These are phyloP conservation scores for Gossypium trilobum DNA, from an alignment of 441 rosid species.

Conservation along the genomic window DNA sequence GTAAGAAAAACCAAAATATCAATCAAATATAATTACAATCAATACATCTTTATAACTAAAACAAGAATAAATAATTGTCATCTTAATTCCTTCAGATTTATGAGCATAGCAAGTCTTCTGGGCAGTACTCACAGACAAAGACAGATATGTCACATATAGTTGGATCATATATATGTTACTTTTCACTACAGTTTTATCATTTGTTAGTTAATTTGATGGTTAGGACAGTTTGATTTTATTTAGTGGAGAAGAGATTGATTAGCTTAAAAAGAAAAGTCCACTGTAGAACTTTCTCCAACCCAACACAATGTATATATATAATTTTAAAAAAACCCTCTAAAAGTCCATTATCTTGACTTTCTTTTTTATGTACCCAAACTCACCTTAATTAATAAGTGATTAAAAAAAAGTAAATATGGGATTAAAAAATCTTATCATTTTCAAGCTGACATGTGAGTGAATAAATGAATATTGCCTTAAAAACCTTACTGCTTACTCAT, in stretches of 20 bases:
- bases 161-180: background rate
- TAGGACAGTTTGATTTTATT: constrained; percentile 16
- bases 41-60: too few species aligned
- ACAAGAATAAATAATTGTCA: too few species aligned
- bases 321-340: background rate
- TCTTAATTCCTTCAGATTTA: background rate
- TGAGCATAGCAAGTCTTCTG: background rate
- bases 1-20: too few species aligned
- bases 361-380: background rate
- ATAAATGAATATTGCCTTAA: background rate
- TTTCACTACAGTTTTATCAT: constrained; percentile 6
- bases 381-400: background rate
- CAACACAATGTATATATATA: background rate
- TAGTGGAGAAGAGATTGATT: background rate
- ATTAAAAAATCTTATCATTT: constrained; percentile 15
- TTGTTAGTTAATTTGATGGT: constrained; percentile 19
- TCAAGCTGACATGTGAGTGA: constrained; percentile 20
- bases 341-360: constrained; percentile 30
- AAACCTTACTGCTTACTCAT: background rate
- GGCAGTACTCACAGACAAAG: constrained; percentile 15
- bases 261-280: background rate
- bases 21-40: too few species aligned
- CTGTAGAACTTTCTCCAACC: background rate
- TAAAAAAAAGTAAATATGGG: background rate
- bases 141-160: constrained; percentile 14